Evolutionary conservation across 768 basidiomycete genomes (phyloP).

Genomic region (Kondoa malvinella): DNA sequence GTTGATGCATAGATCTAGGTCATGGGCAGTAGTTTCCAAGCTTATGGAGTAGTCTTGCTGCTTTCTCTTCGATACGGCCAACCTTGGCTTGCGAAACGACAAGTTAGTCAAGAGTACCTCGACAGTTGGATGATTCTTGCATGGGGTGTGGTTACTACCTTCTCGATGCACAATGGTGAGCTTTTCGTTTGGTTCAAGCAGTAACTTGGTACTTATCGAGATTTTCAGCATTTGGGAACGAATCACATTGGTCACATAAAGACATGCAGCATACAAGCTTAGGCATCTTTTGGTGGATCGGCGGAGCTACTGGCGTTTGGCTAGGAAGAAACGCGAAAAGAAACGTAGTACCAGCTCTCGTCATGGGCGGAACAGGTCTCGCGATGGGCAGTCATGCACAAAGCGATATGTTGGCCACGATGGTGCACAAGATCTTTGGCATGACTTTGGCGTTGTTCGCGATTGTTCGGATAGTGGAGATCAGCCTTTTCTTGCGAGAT

Average conservation of each 20-base stretch:
- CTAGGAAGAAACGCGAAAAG: neutral
- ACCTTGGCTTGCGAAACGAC: neutral
- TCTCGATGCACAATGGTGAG: neutral
- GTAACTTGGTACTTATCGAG: no score
- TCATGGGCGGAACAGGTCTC: neutral
- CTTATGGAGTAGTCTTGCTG: neutral
- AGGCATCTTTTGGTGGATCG: neutral
- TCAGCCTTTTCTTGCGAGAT: neutral
- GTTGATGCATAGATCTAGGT: neutral
- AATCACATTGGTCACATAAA: neutral
- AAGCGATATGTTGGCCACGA: neutral
- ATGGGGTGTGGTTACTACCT: neutral
- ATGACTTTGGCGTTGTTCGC: neutral
- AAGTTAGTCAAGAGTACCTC: constrained; percentile 6
- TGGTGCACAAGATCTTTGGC: neutral
- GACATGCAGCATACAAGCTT: neutral
- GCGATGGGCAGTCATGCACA: neutral
- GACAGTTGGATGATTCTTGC: constrained; percentile 2
- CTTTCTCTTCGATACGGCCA: neutral
- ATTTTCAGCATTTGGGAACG: no score
- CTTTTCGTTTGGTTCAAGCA: neutral
- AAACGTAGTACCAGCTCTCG: neutral
- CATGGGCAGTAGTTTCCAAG: constrained; percentile 6
- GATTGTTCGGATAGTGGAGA: neutral
- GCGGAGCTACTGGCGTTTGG: neutral